Evolutionary conservation across 2,329 filamentous ascomycete genomes (phyloP), one percentile per base, ranked within the genome.

Genomic region (Atkinsonella hypoxylon): DNA sequence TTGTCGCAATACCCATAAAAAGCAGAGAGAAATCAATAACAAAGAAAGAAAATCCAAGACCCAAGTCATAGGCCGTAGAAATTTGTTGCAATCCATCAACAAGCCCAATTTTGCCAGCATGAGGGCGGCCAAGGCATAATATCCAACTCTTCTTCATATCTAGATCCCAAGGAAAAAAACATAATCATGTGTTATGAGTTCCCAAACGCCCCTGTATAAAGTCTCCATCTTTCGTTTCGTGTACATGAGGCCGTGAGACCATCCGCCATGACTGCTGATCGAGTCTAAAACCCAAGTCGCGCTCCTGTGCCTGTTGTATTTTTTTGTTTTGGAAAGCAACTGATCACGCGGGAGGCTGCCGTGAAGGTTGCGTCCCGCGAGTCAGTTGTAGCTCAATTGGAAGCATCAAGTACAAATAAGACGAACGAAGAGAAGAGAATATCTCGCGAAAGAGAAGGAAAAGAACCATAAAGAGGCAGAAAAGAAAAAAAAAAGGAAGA

Each of bases 141-240:
- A 26, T 26, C 26, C 26, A 26, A 26, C 26, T 26, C 26, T 26
- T 26, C 5, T 26, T 26, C 26, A 7, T 26, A n/a, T 41, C 10
- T n/a, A 20, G 32, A 4, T 2, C 30, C 44, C 15, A 18, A 20
- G 5, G 12, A 49, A 40, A n/a, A 41, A 51, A 47, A 46, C 26
- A 49, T 45, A 11, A 38, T 32, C 1, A 26, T 52, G 42, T 44
- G 18, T 36, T 20, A 3, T 26, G 15, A 26, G 32, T 11, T 15
- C 42, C 46, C 26, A 48, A 51, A 48, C 41, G 41, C 50, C 46
- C 18, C 41, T 41, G 40, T 36, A 45, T 34, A 20, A 36, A n/a
- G 13, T 17, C n/a, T 7, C 4, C 20, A 4, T 44, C 36, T 44
- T 17, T 40, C 32, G 2, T 32, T 7, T 30, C 36, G 42, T 20